These are phyloP conservation scores for Starmerella scarabaei DNA, from an alignment of 805 yeast species.

Conservation along the genomic window DNA sequence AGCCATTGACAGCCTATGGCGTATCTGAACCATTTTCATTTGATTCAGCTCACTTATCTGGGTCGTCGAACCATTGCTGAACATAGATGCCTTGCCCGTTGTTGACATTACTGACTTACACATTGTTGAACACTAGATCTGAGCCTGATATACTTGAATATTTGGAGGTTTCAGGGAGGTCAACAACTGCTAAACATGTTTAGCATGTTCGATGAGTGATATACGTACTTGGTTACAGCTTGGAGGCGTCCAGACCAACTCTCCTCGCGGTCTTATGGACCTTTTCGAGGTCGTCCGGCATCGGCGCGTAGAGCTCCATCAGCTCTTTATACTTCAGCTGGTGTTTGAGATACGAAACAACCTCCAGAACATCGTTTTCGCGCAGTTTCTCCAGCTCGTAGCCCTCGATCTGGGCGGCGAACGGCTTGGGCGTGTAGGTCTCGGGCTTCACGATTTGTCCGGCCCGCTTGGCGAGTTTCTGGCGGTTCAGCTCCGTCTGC, in stretches of 20 bases:
- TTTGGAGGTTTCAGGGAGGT: too few relatives aligned
- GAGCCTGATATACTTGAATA: too few relatives aligned
- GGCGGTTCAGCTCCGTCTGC: slow-evolving; percentile 3
- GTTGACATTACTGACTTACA: too few relatives aligned
- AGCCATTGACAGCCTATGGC: too few relatives aligned
- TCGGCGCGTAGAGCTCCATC: slow-evolving; percentile 73
- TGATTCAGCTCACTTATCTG: too few relatives aligned
- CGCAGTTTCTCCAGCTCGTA: slow-evolving; percentile 30
- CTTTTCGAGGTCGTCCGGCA: slow-evolving; percentile 59
- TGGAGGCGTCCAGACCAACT: slow-evolving; percentile 57
- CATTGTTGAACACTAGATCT: too few relatives aligned
- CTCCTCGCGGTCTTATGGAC: slow-evolving; percentile 68
- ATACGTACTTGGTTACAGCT: too few relatives aligned
- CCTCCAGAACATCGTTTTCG: slow-evolving; percentile 29
- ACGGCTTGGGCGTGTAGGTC: slow-evolving; percentile 6
- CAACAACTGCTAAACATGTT: too few relatives aligned
- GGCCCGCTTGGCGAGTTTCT: slow-evolving; percentile 1
- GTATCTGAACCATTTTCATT: too few relatives aligned
- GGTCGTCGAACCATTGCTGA: too few relatives aligned
- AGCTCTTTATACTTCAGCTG: slow-evolving; percentile 70
- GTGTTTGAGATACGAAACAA: slow-evolving; percentile 47
- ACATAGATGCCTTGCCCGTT: too few relatives aligned
- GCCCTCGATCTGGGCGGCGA: slow-evolving; percentile 33
- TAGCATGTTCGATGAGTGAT: too few relatives aligned
- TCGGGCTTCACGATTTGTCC: slow-evolving; percentile 1